phyloP scores from a whole-genome alignment of 2,329 filamentous ascomycete species.

The Fusarium sp. region DNA sequence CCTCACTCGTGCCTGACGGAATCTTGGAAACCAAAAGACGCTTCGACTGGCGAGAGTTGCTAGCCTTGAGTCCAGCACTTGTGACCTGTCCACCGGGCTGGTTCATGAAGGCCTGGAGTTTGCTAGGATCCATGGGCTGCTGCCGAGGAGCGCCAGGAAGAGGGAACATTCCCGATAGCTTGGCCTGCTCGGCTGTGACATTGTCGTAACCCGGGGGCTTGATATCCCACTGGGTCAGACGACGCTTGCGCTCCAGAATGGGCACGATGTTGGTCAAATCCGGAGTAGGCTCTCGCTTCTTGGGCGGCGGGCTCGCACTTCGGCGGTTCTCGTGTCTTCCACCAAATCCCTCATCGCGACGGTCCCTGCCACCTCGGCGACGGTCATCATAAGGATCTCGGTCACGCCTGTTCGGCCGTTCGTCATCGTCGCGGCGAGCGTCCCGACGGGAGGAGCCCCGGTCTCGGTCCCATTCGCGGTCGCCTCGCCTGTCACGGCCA shows the following conservation, averaged over 20 bases:
- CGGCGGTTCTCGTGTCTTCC: constrained; percentile 66
- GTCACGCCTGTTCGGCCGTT: constrained; percentile 66
- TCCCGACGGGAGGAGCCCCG: constrained; percentile 71
- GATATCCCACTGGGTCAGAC: constrained; percentile 99
- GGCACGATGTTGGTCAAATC: constrained; percentile 90
- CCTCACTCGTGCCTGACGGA: constrained; percentile 78
- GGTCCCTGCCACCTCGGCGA: constrained; percentile 62
- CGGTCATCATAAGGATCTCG: constrained; percentile 67
- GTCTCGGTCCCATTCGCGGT: constrained; percentile 84
- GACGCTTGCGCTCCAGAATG: constrained; percentile 86
- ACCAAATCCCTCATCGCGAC: constrained; percentile 54
- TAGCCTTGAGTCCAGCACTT: constrained; percentile 87
- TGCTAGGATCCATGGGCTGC: constrained; percentile 93
- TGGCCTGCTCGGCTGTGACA: constrained; percentile 97
- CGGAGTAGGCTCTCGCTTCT: constrained; percentile 95
- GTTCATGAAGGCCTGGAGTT: constrained; percentile 95
- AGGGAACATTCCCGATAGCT: constrained; percentile 99
- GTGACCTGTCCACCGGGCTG: constrained; percentile 80
- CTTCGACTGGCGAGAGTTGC: constrained; percentile 93
- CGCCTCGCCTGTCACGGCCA: constrained; percentile 73
- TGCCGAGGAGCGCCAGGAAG: constrained; percentile 94
- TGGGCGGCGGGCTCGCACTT: constrained; percentile 83
- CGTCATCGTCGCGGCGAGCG: constrained; percentile 74
- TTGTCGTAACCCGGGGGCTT: constrained; percentile 98
- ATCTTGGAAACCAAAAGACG: constrained; percentile 90